Evolutionary conservation across 1,284 basidiomycete genomes (phyloP), one percentile per base, ranked within the genome.

Genomic region (Ganoderma resinaceum): DNA sequence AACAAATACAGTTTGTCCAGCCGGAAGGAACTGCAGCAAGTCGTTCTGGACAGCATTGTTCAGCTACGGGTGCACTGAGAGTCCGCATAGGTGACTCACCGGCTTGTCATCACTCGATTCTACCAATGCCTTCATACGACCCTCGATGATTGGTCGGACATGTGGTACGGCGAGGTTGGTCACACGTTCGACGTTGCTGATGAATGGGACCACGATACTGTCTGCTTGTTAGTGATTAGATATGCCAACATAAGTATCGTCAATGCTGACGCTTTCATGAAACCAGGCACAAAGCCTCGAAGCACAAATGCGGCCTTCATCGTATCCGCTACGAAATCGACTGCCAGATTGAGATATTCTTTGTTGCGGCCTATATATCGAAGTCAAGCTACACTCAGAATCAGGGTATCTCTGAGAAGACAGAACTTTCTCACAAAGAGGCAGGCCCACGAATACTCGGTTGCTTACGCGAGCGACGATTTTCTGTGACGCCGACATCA

Each of bases 11-110:
- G 68, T 72, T 76, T 42, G 79, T 78, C 59, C 74, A 16, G 82
- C 81, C 73, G 85, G 78, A n/a, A 86, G 73, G 83, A 84, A 84
- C 35, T 79, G 78, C 12, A 86, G 74, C 76, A 84, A 71, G 71
- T 85, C 83, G 61, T 80, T 80, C 82, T 85, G 61, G 5, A 6
- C 1, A 20, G 14, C 20, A 5, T 18, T 18, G 5, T 18, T 55
- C 14, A 55, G 23, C 16, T 5, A 16, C 16, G 6, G 16, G 18
- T 12, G 23, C 29, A 14, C 14, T 29, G 52, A 6, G 18, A n/a
- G 18, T 18, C 52, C 6, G 23, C 14, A 20, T 18, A 3, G 1
- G 2, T 31, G 2, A 26, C 52, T 12, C 29, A 55, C 52, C 52
- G 52, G 52, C 18, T 55, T 55, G 52, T 55, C 29, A 31, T 55